Conservation (phyloP, 2,329 filamentous ascomycete genomes). For the Colletotrichum sp. region DNA sequence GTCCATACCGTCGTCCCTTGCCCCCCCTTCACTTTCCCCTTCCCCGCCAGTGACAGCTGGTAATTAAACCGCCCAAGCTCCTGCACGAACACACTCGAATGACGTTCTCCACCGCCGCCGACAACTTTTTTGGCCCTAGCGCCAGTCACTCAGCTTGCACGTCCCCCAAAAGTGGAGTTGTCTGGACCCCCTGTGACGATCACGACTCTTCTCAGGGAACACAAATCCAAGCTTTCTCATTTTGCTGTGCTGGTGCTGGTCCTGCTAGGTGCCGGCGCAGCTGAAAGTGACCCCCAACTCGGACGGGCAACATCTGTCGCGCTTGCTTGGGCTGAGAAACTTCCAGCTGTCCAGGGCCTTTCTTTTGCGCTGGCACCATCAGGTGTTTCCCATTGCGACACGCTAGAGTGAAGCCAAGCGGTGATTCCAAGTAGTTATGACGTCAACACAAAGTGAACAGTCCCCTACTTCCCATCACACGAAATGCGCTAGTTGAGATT, state of each 20-base stretch:
- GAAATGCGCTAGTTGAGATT: conserved; percentile 10
- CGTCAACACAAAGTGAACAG: conserved; percentile 3
- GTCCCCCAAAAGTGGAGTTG: conserved; percentile 1
- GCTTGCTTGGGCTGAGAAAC: background rate
- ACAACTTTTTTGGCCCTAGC: conserved; percentile 8
- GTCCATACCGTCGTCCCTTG: background rate
- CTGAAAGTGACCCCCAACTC: background rate
- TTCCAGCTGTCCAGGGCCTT: background rate
- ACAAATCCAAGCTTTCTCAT: background rate
- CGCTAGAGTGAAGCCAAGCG: background rate
- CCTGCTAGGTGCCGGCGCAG: background rate
- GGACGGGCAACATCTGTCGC: background rate
- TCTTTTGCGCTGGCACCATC: conserved; percentile 1
- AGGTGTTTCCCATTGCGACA: background rate
- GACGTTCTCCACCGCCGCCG: conserved; percentile 18
- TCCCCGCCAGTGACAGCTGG: conserved; percentile 16
- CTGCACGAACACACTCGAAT: conserved; percentile 11
- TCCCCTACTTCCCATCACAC: conserved; percentile 8
- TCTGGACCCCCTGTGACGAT: conserved; percentile 19
- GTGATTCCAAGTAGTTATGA: background rate
- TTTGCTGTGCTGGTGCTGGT: background rate
- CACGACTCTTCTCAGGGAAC: background rate
- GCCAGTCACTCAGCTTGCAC: background rate
- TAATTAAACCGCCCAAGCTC: conserved; percentile 19
- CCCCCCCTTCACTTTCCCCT: background rate